phyloP scores from a whole-genome alignment of 768 basidiomycete species.

The Amanita polypyramis region DNA sequence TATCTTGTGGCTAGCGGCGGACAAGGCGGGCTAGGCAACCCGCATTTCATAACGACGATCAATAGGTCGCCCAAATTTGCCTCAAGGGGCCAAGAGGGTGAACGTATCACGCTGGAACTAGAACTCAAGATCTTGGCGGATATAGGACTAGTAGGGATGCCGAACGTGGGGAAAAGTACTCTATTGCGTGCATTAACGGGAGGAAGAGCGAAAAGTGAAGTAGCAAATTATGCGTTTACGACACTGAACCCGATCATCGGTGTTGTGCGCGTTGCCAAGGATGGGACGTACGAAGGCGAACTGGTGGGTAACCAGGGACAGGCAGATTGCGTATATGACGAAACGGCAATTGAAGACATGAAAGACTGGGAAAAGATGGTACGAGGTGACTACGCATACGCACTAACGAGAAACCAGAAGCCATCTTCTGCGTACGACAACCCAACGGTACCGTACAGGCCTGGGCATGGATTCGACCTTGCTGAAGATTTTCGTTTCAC shows the following conservation, averaged over 20 bases:
- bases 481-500: constrained; percentile 84
- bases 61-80: constrained; percentile 85
- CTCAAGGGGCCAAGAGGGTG: constrained; percentile 65
- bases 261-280: constrained; percentile 73
- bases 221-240: constrained; percentile 90
- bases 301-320: constrained; percentile 17
- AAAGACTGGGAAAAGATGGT: constrained; percentile 34
- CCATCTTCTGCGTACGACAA: constrained; percentile 14
- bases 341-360: constrained; percentile 48
- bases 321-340: constrained; percentile 46
- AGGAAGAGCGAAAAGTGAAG: constrained; percentile 70
- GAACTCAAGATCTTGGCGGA: constrained; percentile 92
- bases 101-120: constrained; percentile 70
- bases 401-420: constrained; percentile 40
- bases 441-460: constrained; percentile 9
- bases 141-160: constrained; percentile 92
- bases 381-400: constrained; percentile 40
- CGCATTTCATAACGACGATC: constrained; percentile 59
- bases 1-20: constrained; percentile 73
- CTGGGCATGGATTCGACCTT: constrained; percentile 44
- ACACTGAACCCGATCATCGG: constrained; percentile 92
- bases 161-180: constrained; percentile 92
- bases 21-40: constrained; percentile 77
- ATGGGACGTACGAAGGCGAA: constrained; percentile 65
- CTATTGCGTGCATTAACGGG: constrained; percentile 83